Percentiles rank a stretch among this genome's conserved stretches.
These are phyloP conservation scores for Thuidium tamariscinum DNA, from an alignment of 225 moss, liverwort and hornwort genomes.

Conservation along the genomic window DNA sequence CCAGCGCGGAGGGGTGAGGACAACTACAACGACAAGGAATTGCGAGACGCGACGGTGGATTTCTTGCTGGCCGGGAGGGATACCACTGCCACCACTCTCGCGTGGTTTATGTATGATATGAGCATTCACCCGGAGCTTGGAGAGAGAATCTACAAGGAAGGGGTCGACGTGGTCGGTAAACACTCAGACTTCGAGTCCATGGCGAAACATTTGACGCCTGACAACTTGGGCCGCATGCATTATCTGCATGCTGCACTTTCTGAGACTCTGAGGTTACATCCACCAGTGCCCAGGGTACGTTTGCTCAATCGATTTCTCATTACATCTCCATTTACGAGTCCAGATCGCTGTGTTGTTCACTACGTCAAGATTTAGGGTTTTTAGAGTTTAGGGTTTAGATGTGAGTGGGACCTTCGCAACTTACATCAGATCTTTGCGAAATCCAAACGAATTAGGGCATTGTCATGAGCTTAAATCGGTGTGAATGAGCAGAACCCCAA, in stretches of 20 bases:
- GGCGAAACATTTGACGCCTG: constrained; percentile 41
- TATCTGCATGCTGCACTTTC: constrained; percentile 71
- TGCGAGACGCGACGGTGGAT: constrained; percentile 62
- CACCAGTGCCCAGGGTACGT: constrained; percentile 54
- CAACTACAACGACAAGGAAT: constrained; percentile 31
- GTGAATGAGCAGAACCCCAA: constrained; percentile 35
- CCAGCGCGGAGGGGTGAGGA: constrained; percentile 7
- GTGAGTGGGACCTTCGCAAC: not conserved
- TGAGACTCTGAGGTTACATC: constrained; percentile 59
- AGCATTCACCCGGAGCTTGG: constrained; percentile 49
- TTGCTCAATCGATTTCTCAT: not conserved
- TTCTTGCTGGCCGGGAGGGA: constrained; percentile 88
- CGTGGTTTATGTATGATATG: constrained; percentile 57
- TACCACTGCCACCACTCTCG: constrained; percentile 68
- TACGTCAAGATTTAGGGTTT: not conserved
- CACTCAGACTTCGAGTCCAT: constrained; percentile 22
- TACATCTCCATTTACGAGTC: not conserved
- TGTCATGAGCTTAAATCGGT: not conserved
- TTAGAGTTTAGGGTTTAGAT: not conserved
- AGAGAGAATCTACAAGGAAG: constrained; percentile 53
- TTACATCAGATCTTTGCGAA: not conserved
- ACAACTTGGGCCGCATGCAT: constrained; percentile 46
- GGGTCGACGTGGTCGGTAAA: constrained; percentile 22
- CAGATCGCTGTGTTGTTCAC: not conserved
- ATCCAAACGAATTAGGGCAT: not conserved